Conservation (phyloP, 192 early-diverging fungal genomes). For the Phycomyces nitens region DNA sequence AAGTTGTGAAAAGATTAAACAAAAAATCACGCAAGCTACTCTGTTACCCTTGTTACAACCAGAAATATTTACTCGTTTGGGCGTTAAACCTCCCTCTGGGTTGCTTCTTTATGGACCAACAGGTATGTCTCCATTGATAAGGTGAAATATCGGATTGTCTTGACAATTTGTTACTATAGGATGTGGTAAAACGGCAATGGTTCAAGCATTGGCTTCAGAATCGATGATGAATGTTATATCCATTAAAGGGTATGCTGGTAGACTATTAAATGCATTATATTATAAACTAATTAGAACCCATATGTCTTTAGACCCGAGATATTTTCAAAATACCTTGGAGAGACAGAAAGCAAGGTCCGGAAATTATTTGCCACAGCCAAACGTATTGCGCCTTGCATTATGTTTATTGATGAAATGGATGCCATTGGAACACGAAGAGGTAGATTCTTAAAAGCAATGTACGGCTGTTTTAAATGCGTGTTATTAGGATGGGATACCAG, state of each 20-base stretch:
- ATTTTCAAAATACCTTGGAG: slow-evolving; percentile 95
- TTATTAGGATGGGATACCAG: slow-evolving; percentile 42
- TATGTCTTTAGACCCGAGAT: slow-evolving; percentile 64
- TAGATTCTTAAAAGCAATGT: not conserved
- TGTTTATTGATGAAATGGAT: slow-evolving; percentile 96
- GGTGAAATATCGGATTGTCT: not conserved
- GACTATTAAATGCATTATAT: too few species aligned
- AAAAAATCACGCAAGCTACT: slow-evolving; percentile 55
- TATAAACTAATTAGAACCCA: too few species aligned
- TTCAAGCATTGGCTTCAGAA: slow-evolving; percentile 72
- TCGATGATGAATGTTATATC: slow-evolving; percentile 81
- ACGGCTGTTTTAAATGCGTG: not conserved
- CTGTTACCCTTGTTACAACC: slow-evolving; percentile 53
- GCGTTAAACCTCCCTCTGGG: slow-evolving; percentile 73
- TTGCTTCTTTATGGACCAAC: slow-evolving; percentile 90
- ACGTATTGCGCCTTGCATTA: slow-evolving; percentile 80
- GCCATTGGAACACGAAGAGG: slow-evolving; percentile 82
- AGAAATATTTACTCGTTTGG: slow-evolving; percentile 56
- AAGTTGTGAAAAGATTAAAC: slow-evolving; percentile 60
- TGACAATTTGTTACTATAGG: slow-evolving; percentile 39
- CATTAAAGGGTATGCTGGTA: slow-evolving; percentile 67
- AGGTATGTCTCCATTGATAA: slow-evolving; percentile 40
- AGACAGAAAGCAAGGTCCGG: slow-evolving; percentile 82
- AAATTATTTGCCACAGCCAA: slow-evolving; percentile 80
- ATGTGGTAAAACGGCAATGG: slow-evolving; percentile 88